Percentiles rank a stretch among this genome's conserved stretches.
These are phyloP conservation scores for Aspergillus piperis DNA, from an alignment of 2,329 filamentous ascomycete species.

Conservation along the genomic window DNA sequence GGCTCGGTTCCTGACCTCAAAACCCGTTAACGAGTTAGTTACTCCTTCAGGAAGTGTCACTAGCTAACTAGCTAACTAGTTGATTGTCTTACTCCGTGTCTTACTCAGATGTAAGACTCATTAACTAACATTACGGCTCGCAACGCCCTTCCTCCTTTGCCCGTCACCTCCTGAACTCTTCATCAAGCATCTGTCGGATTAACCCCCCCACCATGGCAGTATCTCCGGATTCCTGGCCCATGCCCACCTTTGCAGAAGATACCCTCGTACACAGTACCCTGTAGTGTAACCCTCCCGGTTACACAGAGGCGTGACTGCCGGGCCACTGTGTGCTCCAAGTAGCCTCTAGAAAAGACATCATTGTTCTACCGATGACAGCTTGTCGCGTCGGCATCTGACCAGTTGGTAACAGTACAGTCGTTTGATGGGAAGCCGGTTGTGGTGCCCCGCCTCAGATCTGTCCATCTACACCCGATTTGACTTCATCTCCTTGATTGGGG, in stretches of 20 bases:
- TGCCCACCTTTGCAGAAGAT: background rate
- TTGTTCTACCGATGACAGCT: background rate
- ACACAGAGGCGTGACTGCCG: background rate
- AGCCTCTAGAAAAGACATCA: background rate
- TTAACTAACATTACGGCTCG: too few relatives aligned
- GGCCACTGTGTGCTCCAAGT: background rate
- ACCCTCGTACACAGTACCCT: slow-evolving; percentile 1
- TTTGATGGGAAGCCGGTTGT: background rate
- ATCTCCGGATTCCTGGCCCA: background rate
- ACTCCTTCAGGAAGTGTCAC: too few relatives aligned
- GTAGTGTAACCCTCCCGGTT: background rate
- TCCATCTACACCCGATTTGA: background rate
- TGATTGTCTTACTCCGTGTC: background rate
- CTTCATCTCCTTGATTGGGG: background rate
- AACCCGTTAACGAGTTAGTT: too few relatives aligned
- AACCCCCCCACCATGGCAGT: background rate
- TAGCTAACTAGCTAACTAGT: too few relatives aligned
- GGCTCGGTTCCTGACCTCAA: too few relatives aligned
- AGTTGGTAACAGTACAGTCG: background rate
- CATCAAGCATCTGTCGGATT: background rate
- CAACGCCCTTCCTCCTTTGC: too few relatives aligned
- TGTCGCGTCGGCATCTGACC: background rate
- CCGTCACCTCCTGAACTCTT: background rate
- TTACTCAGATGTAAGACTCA: background rate
- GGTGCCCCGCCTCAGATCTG: background rate